Conservation (phyloP, 2,329 filamentous ascomycete genomes). For the Botrytis medusae region DNA sequence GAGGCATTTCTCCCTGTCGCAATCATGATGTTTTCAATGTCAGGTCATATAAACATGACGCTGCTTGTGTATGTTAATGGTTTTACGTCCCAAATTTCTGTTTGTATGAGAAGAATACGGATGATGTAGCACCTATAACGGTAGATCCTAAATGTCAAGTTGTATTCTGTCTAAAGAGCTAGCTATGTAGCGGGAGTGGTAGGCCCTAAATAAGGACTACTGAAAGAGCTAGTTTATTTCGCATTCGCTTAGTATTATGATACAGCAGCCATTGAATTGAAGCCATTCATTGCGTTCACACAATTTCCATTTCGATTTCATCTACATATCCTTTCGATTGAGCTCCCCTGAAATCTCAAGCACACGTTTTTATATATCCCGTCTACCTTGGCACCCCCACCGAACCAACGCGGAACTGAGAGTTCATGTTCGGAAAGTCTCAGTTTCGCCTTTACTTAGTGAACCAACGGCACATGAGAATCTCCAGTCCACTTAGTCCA, state of each 20-base stretch:
- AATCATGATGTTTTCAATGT: neutral
- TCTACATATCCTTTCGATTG: neutral
- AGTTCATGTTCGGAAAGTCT: neutral
- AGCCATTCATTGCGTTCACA: no score
- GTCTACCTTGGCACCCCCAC: neutral
- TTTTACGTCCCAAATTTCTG: neutral
- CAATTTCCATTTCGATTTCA: neutral
- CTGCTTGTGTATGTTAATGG: neutral
- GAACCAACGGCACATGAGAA: neutral
- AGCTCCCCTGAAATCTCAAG: neutral
- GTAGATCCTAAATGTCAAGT: no score
- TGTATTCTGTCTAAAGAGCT: no score
- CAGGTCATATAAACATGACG: neutral
- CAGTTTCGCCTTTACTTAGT: neutral
- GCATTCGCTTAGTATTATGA: no score
- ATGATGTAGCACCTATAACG: no score
- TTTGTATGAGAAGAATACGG: no score
- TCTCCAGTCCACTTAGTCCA: neutral
- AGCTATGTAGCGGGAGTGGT: no score
- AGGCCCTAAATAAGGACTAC: no score
- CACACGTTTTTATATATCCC: accelerated
- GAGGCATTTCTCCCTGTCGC: neutral
- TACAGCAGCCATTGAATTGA: no score
- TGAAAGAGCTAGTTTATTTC: no score
- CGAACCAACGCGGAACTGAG: neutral